Conservation (phyloP, 305 asterid genomes). For the Ruellia speciosa region DNA sequence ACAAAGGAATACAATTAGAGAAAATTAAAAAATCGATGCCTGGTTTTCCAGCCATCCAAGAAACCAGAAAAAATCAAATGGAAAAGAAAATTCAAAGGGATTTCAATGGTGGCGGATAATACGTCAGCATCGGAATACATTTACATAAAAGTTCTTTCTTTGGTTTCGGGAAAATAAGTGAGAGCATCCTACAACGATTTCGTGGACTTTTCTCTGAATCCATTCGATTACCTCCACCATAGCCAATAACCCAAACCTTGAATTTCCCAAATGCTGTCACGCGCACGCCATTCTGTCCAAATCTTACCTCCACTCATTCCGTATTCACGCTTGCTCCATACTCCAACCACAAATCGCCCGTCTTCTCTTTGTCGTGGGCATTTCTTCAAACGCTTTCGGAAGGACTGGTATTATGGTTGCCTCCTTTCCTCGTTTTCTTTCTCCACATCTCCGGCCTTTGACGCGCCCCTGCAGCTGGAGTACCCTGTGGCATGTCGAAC, state of each 20-base stretch:
- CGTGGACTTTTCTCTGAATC: too few species aligned
- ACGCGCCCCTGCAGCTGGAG: conserved; percentile 29
- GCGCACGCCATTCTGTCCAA: conserved; percentile 18
- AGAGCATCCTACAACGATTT: too few species aligned
- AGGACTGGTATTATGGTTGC: not conserved
- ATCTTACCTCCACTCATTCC: not conserved
- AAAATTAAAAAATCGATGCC: too few species aligned
- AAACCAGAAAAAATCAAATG: not conserved
- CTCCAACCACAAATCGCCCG: not conserved
- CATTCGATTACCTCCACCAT: not conserved
- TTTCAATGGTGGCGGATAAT: too few species aligned
- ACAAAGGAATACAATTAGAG: not conserved
- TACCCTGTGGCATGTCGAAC: conserved; percentile 73
- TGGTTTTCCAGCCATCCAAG: conserved; percentile 40
- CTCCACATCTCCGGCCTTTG: conserved; percentile 26
- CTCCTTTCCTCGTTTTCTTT: conserved; percentile 10
- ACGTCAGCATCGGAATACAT: too few species aligned
- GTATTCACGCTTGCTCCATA: not conserved
- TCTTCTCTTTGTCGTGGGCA: conserved; percentile 17
- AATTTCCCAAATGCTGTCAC: conserved; percentile 22
- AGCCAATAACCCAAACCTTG: not conserved
- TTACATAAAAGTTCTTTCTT: too few species aligned
- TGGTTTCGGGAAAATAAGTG: too few species aligned
- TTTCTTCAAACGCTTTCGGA: conserved; percentile 19
- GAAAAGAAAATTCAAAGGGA: not conserved